Conservation (phyloP, 2,329 filamentous ascomycete genomes). For the Penicillium fuscoglaucum region DNA sequence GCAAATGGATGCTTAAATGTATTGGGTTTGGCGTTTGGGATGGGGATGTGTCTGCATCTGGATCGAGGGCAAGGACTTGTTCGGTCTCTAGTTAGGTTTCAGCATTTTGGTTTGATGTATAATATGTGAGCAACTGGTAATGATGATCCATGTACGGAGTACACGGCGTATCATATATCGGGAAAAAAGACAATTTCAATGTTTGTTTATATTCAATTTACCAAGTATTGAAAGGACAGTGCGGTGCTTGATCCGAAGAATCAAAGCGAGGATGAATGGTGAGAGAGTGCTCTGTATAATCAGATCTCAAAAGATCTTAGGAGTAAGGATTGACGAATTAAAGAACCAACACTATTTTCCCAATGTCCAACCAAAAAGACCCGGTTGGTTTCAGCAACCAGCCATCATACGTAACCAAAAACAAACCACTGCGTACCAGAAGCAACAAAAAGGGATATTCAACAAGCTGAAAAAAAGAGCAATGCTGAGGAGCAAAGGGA, state of each 20-base stretch:
- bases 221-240: not conserved
- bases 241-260: not conserved
- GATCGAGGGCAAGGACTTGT: not conserved
- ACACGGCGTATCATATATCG: not conserved
- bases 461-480: conserved; percentile 17
- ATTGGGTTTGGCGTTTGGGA: not conserved
- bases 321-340: conserved; percentile 7
- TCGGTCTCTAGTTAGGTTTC: not conserved
- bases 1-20: conserved; percentile 15
- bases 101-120: not conserved
- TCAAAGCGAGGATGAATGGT: not conserved
- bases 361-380: conserved; percentile 18
- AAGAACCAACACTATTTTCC: conserved; percentile 13
- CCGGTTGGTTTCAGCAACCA: conserved; percentile 14
- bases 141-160: not conserved
- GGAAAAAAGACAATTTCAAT: not conserved
- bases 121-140: not conserved
- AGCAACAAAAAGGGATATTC: conserved; percentile 17
- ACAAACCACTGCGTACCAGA: conserved; percentile 22
- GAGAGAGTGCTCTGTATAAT: not conserved
- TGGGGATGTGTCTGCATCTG: not conserved
- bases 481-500: conserved; percentile 23
- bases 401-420: conserved; percentile 17
- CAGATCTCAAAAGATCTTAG: not conserved
- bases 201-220: not conserved